Percentiles rank a stretch among this genome's conserved stretches.
These are phyloP conservation scores for Plectosphaerella cucumerina DNA, from an alignment of 2,329 filamentous ascomycete genomes.

Conservation along the genomic window DNA sequence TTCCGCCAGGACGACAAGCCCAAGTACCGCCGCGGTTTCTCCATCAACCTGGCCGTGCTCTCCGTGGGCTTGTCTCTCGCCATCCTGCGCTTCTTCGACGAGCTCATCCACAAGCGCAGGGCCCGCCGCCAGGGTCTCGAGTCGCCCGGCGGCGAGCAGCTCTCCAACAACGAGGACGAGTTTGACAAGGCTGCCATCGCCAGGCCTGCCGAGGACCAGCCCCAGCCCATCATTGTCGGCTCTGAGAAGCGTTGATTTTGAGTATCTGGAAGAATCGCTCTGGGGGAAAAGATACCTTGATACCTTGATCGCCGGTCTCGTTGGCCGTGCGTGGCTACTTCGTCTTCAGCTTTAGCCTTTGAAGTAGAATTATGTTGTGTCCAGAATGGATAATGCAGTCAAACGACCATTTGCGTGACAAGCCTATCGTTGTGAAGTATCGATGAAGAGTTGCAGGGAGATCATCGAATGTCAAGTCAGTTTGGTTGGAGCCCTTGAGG, in stretches of 20 bases:
- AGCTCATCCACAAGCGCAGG: conserved; percentile 14
- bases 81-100: conserved; percentile 37
- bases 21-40: conserved; percentile 46
- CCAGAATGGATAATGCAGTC: not conserved
- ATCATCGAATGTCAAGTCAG: no score
- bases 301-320: no score
- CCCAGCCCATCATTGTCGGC: not conserved
- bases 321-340: no score
- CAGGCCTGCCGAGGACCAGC: not conserved
- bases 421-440: no score
- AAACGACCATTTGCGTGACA: no score
- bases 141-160: not conserved
- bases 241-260: not conserved
- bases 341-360: no score
- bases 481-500: no score
- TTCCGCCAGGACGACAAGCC: conserved; percentile 50
- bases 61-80: conserved; percentile 36
- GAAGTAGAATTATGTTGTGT: not conserved
- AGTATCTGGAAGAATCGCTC: no score
- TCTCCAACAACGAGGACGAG: not conserved
- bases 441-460: no score
- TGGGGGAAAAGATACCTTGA: no score
- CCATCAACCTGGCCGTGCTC: conserved; percentile 38
- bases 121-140: not conserved
- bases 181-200: not conserved